Evolutionary conservation across 2,329 filamentous ascomycete genomes (phyloP), one percentile per base, ranked within the genome.

Genomic region (Aspergillus ochraceoroseus): DNA sequence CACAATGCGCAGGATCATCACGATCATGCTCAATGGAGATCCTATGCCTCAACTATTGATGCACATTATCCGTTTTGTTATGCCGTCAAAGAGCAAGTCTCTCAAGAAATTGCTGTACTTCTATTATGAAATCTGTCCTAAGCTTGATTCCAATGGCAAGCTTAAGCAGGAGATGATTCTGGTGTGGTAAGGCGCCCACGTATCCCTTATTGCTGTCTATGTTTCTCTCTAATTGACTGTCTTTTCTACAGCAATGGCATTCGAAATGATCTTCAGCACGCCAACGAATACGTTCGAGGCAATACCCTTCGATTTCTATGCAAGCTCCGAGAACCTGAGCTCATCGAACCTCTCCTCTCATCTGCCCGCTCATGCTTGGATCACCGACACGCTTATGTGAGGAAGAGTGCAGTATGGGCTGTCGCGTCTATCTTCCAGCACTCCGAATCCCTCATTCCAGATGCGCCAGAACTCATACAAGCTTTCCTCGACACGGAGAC

Each of bases 21-120:
- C 87, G 49, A 81, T 95, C 63, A 96, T 98, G 92, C 80, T 98
- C 61, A 96, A 96, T 66, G 92, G 92, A 55, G 90, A 98, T 63
- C 83, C 92, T 27, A 92, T 98, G 83, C 85, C 89, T 17, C 83
- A 88, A 55, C 76, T 98, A 13, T 81, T 98, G 56, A 98, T 98
- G 92, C 92, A 96, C 72, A 98, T 98, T 62, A 98, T 98, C 67
- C 87, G 92, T 65, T 98, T 98, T 65, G 89, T 98, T 57, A 98
- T 98, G 92, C 92, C 92, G 9, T 95, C 88, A 49, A 95, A 94
- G 73, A 87, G 85, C 68, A 98, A 98, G 73, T 74, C 84, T 28
- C 74, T 98, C 58, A 98, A 98, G 79, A 98, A 98, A 74, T 77
- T 98, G 47, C 79, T 98, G 41, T 98, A 98, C 71, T 92, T 98